Base-by-base conservation (phyloP, 2,329 filamentous ascomycete species). In the Cladophialophora psammophila region DNA sequence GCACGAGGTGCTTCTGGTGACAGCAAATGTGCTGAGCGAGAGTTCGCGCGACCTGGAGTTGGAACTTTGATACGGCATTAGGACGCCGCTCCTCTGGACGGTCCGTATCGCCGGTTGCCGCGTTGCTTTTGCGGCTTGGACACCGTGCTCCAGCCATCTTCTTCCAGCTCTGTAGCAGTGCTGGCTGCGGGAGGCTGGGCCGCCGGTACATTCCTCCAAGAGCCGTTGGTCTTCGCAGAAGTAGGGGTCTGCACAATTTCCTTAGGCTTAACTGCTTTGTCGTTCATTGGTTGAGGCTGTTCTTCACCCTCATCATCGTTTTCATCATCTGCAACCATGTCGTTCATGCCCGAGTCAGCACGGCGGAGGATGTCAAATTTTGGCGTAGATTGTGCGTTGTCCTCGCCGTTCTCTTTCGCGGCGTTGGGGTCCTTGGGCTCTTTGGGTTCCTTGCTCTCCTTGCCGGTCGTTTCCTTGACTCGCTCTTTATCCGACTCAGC, bases 321-420 rank as follows among this genome's bases (percentile, higher is more conserved):
- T 38, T 80, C 80, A 69, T 86, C 83, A 48, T 86, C 84, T 63
- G 82, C 77, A 63, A 80, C 78, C 73, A 84, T 82, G 45, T 80
- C 79, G 40, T 77, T 80, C 71, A 84, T 84, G 13, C 80, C 80
- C 56, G 82, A 82, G 63, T 77, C 80, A 67, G 79, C 79, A 72
- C 84, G 80, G 73, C 81, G 83, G 67, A 88, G 80, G 72, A 88
- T 83, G 73, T 87, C 87, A 71, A 84, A 85, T 45, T 80, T 80
- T 32, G 80, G 80, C 62, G 80, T 69, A 79, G 79, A 34, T 79
- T 72, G 61, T 40, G 67, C 15, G 20, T 34, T 36, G 48, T 70
- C 69, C 56, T 73, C 77, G 26, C 52, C 55, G 8, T 71, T 64
- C 34, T 71, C 69, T 58, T 72, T 69, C 26, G 65, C 40, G 7